Conservation (phyloP, 768 basidiomycete species). For the Xerocomellus intermedius region DNA sequence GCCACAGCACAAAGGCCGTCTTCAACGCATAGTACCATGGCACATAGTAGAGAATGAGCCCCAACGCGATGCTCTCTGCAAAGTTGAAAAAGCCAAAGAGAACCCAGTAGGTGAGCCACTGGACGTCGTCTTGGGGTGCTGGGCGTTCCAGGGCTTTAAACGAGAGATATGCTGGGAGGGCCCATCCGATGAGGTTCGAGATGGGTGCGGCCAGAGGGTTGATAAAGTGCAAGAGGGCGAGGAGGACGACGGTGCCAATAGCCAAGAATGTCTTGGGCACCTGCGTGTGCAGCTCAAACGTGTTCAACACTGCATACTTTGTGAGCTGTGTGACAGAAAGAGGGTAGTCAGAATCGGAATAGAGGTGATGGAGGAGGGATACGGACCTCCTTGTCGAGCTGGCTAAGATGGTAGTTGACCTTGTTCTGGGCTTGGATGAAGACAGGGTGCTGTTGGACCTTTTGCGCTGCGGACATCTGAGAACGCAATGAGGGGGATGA, state of each 20-base stretch:
- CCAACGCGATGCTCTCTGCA: slow-evolving; percentile 80
- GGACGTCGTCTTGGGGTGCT: slow-evolving; percentile 79
- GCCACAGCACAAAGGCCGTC: slow-evolving; percentile 88
- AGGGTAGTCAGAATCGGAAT: background rate
- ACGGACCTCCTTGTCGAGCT: slow-evolving; percentile 96
- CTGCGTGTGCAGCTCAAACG: slow-evolving; percentile 85
- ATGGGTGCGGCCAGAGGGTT: slow-evolving; percentile 90
- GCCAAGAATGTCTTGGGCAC: slow-evolving; percentile 92
- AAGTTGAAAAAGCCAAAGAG: slow-evolving; percentile 94
- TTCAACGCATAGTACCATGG: slow-evolving; percentile 96
- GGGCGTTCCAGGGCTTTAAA: slow-evolving; percentile 91
- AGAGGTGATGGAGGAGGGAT: background rate
- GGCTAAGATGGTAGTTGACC: slow-evolving; percentile 75
- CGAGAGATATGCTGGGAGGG: slow-evolving; percentile 90
- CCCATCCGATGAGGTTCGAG: slow-evolving; percentile 95
- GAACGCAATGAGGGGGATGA: background rate
- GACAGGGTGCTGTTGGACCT: slow-evolving; percentile 84
- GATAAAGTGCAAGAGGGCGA: slow-evolving; percentile 76
- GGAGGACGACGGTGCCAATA: slow-evolving; percentile 64
- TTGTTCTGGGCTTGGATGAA: slow-evolving; percentile 82
- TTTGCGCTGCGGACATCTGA: slow-evolving; percentile 78
- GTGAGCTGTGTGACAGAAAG: slow-evolving; percentile 49
- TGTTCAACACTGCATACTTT: slow-evolving; percentile 84
- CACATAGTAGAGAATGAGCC: slow-evolving; percentile 84
- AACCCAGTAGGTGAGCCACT: slow-evolving; percentile 99